Conservation (phyloP, 129 eudicot genomes). For the Ambrosia trifida region DNA sequence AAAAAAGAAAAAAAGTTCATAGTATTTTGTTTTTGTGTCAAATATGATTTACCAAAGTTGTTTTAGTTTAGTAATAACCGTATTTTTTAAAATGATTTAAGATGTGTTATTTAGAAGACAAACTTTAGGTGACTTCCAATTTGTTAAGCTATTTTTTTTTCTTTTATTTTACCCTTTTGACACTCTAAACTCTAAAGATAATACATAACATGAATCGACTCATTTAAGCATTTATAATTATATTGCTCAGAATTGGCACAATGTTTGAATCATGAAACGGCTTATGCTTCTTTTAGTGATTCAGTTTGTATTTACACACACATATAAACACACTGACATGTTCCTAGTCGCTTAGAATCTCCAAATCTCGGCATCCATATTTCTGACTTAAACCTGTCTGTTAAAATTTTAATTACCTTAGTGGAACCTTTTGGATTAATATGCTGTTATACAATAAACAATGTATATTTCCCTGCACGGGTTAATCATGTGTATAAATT, state of each 20-base stretch:
- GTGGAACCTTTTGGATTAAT: slow-evolving; percentile 1
- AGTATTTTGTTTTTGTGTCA: neutral
- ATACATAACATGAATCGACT: neutral
- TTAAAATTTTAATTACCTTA: neutral
- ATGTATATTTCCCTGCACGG: too few species aligned
- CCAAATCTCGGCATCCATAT: neutral
- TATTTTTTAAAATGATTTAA: neutral
- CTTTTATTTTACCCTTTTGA: neutral
- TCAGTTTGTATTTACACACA: neutral
- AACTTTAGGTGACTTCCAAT: neutral
- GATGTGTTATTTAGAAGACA: neutral
- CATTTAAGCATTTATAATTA: neutral
- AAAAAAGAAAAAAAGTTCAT: neutral
- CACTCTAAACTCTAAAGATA: neutral
- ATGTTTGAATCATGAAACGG: neutral
- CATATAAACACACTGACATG: neutral
- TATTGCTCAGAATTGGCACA: neutral
- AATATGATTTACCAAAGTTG: neutral
- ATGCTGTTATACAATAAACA: neutral
- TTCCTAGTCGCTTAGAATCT: neutral
- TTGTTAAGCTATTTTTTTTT: neutral
- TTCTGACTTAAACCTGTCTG: too few species aligned
- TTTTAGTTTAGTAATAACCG: neutral
- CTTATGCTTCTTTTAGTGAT: neutral
- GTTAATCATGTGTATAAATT: neutral